Base-by-base conservation (phyloP, 495 filamentous ascomycete genomes). In the Penicillium simplicissimum region DNA sequence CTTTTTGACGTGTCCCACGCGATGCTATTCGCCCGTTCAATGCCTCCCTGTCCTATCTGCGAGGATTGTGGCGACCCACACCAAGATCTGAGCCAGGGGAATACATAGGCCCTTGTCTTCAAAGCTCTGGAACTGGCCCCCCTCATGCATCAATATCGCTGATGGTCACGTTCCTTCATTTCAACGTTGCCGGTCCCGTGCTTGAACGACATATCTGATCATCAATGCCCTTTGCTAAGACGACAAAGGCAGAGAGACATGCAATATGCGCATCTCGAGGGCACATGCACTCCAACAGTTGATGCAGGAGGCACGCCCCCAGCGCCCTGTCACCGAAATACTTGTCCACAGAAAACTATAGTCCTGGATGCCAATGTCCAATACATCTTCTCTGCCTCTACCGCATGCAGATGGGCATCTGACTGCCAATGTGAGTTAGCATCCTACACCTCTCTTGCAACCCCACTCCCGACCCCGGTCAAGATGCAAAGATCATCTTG, bases 371-470 rank as follows among this genome's bases (percentile, higher is more conserved):
- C 4, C 21, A 49, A n/a, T 5, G 45, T 13, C 28, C 14, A 14
- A 25, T 49, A 15, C n/a, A 36, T 53, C 34, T 23, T 8, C 33
- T 36, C 13, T 31, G 42, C 55, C 37, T 49, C 14, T 13, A n/a
- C n/a, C 10, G 9, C 45, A 62, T 58, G 62, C 67, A 65, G 49
- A 59, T 61, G 52, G 45, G 42, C 58, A 55, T 63, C 49, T 68
- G 63, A 61, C 54, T 40, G 10, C 17, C 28, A 62, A 36, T 14
- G 8, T 37, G 49, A 38, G 23, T 36, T 11, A 7, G 31, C 35
- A 23, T 21, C 33, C 4, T 34, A 38, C 21, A 38, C 19, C 31
- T 15, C 1, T 36, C 31, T 17, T 51, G 56, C 56, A 51, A 25
- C 33, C 13, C 19, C 8, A 31, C 19, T n/a, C 31, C 35, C 38